A percentile compares a stretch with the other conserved stretches of the same genome.
Evolutionary conservation across 352 stramenopile species (phyloP).

Genomic region (Pythium monospermum): DNA sequence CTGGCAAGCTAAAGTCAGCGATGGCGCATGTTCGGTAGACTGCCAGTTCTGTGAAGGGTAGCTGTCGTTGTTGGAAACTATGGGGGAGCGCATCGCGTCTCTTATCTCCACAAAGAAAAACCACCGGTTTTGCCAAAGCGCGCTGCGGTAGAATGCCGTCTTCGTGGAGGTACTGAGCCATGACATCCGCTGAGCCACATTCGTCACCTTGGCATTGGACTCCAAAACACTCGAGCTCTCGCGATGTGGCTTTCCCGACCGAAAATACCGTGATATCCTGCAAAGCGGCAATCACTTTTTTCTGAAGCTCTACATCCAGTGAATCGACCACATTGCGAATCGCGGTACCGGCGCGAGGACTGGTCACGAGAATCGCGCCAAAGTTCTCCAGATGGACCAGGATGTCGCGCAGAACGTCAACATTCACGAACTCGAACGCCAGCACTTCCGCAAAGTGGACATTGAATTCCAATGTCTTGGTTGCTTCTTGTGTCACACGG

Average conservation of each 20-base stretch:
- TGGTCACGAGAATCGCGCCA: constrained; percentile 65
- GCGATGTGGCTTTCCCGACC: constrained; percentile 60
- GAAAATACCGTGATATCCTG: constrained; percentile 42
- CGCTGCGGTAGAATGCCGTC: constrained; percentile 30
- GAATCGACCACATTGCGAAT: constrained; percentile 31
- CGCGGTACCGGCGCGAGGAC: constrained; percentile 59
- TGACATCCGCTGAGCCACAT: constrained; percentile 57
- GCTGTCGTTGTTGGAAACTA: constrained; percentile 43
- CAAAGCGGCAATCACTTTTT: constrained; percentile 27
- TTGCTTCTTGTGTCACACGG: neutral
- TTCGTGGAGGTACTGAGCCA: constrained; percentile 41
- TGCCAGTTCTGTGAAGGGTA: constrained; percentile 52
- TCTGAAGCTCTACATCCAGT: constrained; percentile 16
- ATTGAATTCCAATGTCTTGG: constrained; percentile 6
- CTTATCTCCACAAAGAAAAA: constrained; percentile 80
- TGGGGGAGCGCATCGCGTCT: constrained; percentile 50
- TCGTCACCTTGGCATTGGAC: constrained; percentile 58
- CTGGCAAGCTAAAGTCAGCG: constrained; percentile 37
- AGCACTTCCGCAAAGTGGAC: constrained; percentile 61
- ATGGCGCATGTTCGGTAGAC: constrained; percentile 62
- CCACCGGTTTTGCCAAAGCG: constrained; percentile 38
- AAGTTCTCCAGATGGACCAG: constrained; percentile 45
- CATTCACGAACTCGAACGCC: constrained; percentile 62
- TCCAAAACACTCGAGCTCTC: constrained; percentile 47
- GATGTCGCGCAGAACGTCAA: constrained; percentile 28